phyloP scores from a whole-genome alignment of 371 early-diverging fungal species.

The Conidiobolus incongruus region DNA sequence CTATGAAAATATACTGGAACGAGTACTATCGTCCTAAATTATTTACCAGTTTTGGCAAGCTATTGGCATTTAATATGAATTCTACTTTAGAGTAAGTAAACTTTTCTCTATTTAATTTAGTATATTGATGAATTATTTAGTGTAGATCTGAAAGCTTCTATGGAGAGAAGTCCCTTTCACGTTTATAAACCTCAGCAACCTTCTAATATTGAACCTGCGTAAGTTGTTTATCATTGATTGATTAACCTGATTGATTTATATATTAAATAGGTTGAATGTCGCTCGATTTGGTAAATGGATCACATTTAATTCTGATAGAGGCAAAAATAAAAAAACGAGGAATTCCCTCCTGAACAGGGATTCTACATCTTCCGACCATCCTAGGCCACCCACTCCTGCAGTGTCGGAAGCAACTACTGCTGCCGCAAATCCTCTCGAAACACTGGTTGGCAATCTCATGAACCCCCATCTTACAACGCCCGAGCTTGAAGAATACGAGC shows the following conservation, averaged over 20 bases:
- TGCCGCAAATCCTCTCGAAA: neutral
- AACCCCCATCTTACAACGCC: neutral
- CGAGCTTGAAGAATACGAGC: neutral
- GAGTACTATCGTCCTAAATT: constrained; percentile 53
- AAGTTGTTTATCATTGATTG: neutral
- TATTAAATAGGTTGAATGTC: neutral
- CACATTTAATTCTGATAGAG: neutral
- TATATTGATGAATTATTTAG: neutral
- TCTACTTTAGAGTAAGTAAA: constrained; percentile 32
- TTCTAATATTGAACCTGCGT: neutral
- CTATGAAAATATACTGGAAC: constrained; percentile 35
- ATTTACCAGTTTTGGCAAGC: constrained; percentile 40
- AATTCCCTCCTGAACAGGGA: neutral
- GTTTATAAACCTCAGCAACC: neutral
- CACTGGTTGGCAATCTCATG: neutral
- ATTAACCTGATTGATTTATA: too few relatives aligned
- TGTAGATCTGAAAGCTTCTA: neutral
- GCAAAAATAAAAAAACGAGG: neutral
- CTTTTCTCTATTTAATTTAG: neutral
- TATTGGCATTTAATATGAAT: constrained; percentile 72
- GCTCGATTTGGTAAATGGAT: constrained; percentile 1
- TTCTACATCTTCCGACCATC: neutral
- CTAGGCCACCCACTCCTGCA: neutral
- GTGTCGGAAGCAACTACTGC: neutral
- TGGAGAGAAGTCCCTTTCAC: neutral